Percentiles rank a stretch among this genome's conserved stretches.
Conservation (phyloP, 2,329 filamentous ascomycete species). For the Fusarium protoensiforme region DNA sequence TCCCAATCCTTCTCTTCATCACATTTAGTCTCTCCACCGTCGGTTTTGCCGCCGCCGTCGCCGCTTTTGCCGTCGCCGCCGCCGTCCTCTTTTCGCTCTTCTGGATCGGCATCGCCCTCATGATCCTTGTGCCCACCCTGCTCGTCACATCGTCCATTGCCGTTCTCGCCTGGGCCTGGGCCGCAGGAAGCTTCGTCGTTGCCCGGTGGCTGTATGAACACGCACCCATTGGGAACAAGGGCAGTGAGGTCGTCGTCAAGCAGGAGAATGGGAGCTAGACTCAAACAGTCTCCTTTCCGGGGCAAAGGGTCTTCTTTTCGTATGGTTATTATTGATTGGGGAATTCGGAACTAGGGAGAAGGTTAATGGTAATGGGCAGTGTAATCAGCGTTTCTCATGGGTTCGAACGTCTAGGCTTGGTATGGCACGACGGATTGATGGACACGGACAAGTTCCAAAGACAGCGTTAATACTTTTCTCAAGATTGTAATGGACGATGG, state of each 20-base stretch:
- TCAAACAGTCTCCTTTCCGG: constrained; percentile 9
- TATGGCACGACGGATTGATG: neutral
- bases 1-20: constrained; percentile 76
- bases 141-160: constrained; percentile 73
- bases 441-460: neutral
- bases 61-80: constrained; percentile 70
- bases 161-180: constrained; percentile 75
- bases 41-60: constrained; percentile 70
- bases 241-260: constrained; percentile 37
- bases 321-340: neutral
- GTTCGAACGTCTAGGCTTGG: neutral
- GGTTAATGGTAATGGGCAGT: neutral
- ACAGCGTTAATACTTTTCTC: neutral
- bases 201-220: constrained; percentile 59
- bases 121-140: constrained; percentile 76
- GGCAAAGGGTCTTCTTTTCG: neutral
- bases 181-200: constrained; percentile 66
- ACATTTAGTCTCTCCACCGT: constrained; percentile 72
- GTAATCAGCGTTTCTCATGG: neutral
- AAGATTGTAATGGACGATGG: neutral
- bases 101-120: constrained; percentile 73
- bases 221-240: constrained; percentile 39
- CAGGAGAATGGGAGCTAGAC: constrained; percentile 35
- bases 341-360: neutral
- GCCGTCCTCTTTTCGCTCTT: constrained; percentile 75